A percentile compares a stretch with the other conserved stretches of the same genome.
Conservation (phyloP, 2,329 filamentous ascomycete species). For the Raffaelea arxii region DNA sequence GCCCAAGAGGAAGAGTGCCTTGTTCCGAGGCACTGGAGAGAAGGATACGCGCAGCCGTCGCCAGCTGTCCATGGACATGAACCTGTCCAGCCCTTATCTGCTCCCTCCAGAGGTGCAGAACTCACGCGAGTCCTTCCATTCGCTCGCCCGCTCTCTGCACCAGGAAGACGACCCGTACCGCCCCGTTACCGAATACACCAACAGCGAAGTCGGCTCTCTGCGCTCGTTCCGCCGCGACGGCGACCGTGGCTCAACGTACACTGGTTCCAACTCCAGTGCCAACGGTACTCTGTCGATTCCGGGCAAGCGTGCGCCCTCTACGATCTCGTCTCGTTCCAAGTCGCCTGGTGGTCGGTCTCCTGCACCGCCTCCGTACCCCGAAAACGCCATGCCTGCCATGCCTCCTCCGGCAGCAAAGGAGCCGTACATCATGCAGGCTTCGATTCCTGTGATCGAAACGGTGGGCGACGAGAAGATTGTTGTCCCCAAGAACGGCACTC, state of each 20-base stretch:
- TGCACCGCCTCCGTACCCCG: constrained; percentile 20
- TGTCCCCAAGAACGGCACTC: constrained; percentile 16
- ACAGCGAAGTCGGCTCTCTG: constrained; percentile 46
- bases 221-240: constrained; percentile 36
- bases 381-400: constrained; percentile 5
- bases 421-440: constrained; percentile 16
- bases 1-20: constrained; percentile 33
- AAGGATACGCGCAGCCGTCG: constrained; percentile 44
- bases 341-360: too few relatives aligned
- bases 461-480: constrained; percentile 12
- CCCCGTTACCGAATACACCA: constrained; percentile 45
- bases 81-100: constrained; percentile 79
- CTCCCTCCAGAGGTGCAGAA: constrained; percentile 71
- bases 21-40: constrained; percentile 44
- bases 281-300: constrained; percentile 18
- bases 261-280: constrained; percentile 26
- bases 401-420: constrained; percentile 7
- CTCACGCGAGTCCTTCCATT: constrained; percentile 80
- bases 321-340: constrained; percentile 31
- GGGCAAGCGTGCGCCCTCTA: constrained; percentile 7
- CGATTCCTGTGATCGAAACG: constrained; percentile 29
- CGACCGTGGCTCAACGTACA: constrained; percentile 34
- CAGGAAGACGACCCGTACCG: constrained; percentile 80
- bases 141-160: constrained; percentile 66
- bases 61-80: constrained; percentile 63